Base-by-base conservation (phyloP, 1,139 yeast genomes). In the Diutina pseudorugosa region DNA sequence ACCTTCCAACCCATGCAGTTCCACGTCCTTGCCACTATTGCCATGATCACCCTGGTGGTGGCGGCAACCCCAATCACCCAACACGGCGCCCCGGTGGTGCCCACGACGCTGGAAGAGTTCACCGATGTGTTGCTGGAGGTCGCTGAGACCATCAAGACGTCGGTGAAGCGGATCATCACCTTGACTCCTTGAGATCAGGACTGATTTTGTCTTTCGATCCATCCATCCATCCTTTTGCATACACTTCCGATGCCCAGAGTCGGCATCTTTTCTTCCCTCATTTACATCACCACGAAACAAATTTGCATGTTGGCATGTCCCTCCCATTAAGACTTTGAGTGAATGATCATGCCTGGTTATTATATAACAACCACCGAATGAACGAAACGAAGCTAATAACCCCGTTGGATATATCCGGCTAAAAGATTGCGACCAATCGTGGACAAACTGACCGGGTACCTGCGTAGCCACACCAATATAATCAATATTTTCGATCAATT, bases 91-190 rank as follows among this genome's bases (percentile, higher is more conserved):
- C 36, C 36, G 36, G 36, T 11, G 36, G 36, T 30, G 36, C 30
- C 47, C 8, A 23, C 47, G 12, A 25, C n/a, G 23, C 47, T 43
- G 47, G 25, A 12, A 8, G 23, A 20, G 33, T 25, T 25, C 30
- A 23, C 47, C 25, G 47, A 43, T 14, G 47, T 21, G 18, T 14
- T 43, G 4, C 30, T 16, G 23, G 47, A 43, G 5, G 47, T 43
- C 18, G 23, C 25, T 25, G 18, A 19, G 16, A n/a, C 47, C 7
- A 43, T 43, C 47, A 43, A 23, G 33, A 23, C 30, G 3, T 43
- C 47, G 5, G 47, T 43, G 2, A 43, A 43, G 47, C 23, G 47
- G n/a, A 43, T 43, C 19, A 43, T 43, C 33, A 43, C 47, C 19
- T 43, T 43, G 19, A 21, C 47, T 23, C 47, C 47, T 43, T 43